Base-by-base conservation (phyloP, 108 stramenopile species). In the Fragilaria crotonensis region DNA sequence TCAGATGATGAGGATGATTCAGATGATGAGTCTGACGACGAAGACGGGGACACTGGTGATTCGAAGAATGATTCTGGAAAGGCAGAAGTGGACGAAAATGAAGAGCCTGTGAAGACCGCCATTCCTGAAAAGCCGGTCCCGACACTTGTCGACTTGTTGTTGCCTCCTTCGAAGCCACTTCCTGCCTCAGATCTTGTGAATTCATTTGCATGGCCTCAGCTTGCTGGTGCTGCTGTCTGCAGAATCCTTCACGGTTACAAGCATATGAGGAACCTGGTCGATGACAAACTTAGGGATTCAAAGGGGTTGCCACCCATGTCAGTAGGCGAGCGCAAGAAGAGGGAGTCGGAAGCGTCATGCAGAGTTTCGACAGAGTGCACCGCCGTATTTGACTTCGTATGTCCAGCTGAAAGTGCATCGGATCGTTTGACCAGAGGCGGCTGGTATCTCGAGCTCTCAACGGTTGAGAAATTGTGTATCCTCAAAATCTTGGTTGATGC, bases 241-340 rank as follows among this genome's bases (percentile, higher is more conserved):
- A 62, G 90, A 48, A 70, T 89, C 25, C 60, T 87, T 21, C 90
- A 92, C 57, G 75, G 87, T 48, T 88, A 80, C 68, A 92, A 86
- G 54, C 68, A 84, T 18, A 33, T 84, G 54, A 64, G 86, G 33
- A 92, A 92, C 45, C 82, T 88, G 64, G 83, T 92, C 25, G 90
- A 92, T 48, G 90, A 92, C 57, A 70, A 66, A 44, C 62, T 92
- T 22, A 80, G 90, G 19, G 72, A 66, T 44, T 75, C 70, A 26
- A 60, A 80, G 45, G 76, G 88, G 29, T 66, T 86, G 2, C 55
- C 64, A 4, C 83, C 77, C 23, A 66, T 89, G 45, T 74, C 81
- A 29, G 66, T 89, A n/a, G 65, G 69, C 27, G 76, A 89, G 59
- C 73, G 90, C 19, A 53, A 82, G 59, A 72, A 75, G 49, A 72